A percentile compares a stretch with the other conserved stretches of the same genome.
These are phyloP conservation scores for Kodamaea fungicola DNA, from an alignment of 1,139 yeast species.

Conservation along the genomic window DNA sequence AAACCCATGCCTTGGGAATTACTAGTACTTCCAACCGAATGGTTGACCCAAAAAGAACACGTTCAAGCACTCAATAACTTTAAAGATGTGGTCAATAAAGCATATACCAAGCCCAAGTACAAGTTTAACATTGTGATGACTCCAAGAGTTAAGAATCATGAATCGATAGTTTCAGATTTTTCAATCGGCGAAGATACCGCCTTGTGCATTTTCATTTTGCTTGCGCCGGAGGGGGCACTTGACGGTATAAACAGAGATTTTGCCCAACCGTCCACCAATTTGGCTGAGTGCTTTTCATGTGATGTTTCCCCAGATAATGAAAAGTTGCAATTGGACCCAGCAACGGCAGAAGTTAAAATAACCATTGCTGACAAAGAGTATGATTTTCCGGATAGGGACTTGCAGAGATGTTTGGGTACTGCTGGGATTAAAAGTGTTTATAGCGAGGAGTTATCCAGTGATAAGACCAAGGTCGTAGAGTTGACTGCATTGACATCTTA, in stretches of 20 bases:
- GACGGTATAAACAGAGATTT: constrained; percentile 22
- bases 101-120: constrained; percentile 45
- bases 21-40: constrained; percentile 20
- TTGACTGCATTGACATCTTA: constrained; percentile 55
- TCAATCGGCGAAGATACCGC: constrained; percentile 20
- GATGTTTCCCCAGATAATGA: constrained; percentile 25
- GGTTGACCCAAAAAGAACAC: constrained; percentile 16
- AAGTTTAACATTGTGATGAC: constrained; percentile 42
- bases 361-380: constrained; percentile 17
- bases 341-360: constrained; percentile 13
- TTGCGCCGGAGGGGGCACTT: constrained; percentile 24
- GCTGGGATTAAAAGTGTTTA: constrained; percentile 30
- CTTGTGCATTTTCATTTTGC: constrained; percentile 22
- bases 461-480: constrained; percentile 24
- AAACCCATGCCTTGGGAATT: constrained; percentile 19
- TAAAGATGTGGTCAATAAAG: constrained; percentile 37
- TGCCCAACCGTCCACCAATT: constrained; percentile 11
- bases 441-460: background rate
- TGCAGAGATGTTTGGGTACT: constrained; percentile 38
- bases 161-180: constrained; percentile 29
- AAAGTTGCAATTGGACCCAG: constrained; percentile 12
- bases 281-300: constrained; percentile 21
- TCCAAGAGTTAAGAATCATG: constrained; percentile 34
- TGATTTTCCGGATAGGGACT: constrained; percentile 15
- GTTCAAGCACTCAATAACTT: constrained; percentile 15